Percentiles rank a stretch among this genome's conserved stretches.
Evolutionary conservation across 345 rosid genomes (phyloP).

Genomic region (Eucalyptus pumila): DNA sequence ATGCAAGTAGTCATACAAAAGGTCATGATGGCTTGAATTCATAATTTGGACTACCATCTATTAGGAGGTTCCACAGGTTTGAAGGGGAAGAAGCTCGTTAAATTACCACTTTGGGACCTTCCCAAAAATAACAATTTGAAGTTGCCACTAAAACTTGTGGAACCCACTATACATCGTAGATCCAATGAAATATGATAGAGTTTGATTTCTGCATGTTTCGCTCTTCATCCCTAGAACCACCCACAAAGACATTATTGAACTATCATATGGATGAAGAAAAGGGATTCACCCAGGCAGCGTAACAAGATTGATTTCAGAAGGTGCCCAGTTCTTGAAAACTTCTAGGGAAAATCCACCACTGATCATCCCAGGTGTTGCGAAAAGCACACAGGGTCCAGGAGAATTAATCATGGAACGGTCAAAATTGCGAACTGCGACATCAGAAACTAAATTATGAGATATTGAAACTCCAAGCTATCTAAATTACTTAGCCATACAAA

Average conservation of each 20-base stretch:
- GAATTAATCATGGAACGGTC: constrained; percentile 74
- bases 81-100: neutral
- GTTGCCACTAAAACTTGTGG: neutral
- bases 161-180: neutral
- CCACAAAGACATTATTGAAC: neutral
- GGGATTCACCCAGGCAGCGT: constrained; percentile 78
- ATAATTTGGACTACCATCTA: neutral
- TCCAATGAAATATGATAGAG: neutral
- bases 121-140: neutral
- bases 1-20: neutral
- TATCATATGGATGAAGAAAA: neutral
- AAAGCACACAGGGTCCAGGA: constrained; percentile 97
- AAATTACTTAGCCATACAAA: neutral
- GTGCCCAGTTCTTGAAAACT: constrained; percentile 96
- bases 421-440: constrained; percentile 53
- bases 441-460: neutral
- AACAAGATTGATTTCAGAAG: constrained; percentile 68
- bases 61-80: neutral
- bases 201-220: neutral
- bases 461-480: neutral
- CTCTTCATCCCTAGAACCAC: neutral
- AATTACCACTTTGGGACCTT: neutral
- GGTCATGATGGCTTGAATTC: neutral
- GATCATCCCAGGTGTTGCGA: constrained; percentile 98
- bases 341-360: constrained; percentile 91